Percentiles rank a stretch among this genome's conserved stretches.
These are phyloP conservation scores for Ustilago tritici DNA, from an alignment of 1,284 basidiomycete species.

Conservation along the genomic window DNA sequence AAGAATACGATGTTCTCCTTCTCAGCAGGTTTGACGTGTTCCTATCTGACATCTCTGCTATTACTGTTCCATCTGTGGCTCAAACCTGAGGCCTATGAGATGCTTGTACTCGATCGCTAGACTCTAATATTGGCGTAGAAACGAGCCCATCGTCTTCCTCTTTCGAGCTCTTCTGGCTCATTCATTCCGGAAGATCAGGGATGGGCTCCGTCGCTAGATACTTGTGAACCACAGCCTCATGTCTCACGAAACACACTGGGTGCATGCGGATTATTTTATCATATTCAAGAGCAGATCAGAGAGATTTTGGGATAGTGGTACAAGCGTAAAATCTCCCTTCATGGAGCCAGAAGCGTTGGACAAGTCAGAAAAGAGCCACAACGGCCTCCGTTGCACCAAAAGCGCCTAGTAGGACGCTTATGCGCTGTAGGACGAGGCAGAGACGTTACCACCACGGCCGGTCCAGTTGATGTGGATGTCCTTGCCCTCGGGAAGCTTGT, in stretches of 20 bases:
- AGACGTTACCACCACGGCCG: conserved; percentile 91
- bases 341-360: conserved; percentile 6
- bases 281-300: conserved; percentile 12
- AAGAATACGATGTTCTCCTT: too few relatives aligned
- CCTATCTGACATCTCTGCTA: too few relatives aligned
- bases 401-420: conserved; percentile 71
- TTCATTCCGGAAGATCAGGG: too few relatives aligned
- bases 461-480: conserved; percentile 80
- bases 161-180: too few relatives aligned
- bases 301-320: conserved; percentile 14
- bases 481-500: conserved; percentile 77
- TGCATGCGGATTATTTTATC: conserved; percentile 12
- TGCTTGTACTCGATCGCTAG: too few relatives aligned
- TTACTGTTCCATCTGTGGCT: too few relatives aligned
- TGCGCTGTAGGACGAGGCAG: conserved; percentile 89
- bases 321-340: conserved; percentile 11
- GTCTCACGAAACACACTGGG: neutral
- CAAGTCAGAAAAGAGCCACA: neutral
- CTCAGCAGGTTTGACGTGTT: too few relatives aligned
- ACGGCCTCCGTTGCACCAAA: neutral
- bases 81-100: too few relatives aligned
- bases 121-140: too few relatives aligned
- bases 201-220: too few relatives aligned
- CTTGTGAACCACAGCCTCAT: too few relatives aligned
- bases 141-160: too few relatives aligned